Evolutionary conservation across 345 rosid species (phyloP), one percentile per base, ranked within the genome.

Genomic region (Toxicodendron radicans): DNA sequence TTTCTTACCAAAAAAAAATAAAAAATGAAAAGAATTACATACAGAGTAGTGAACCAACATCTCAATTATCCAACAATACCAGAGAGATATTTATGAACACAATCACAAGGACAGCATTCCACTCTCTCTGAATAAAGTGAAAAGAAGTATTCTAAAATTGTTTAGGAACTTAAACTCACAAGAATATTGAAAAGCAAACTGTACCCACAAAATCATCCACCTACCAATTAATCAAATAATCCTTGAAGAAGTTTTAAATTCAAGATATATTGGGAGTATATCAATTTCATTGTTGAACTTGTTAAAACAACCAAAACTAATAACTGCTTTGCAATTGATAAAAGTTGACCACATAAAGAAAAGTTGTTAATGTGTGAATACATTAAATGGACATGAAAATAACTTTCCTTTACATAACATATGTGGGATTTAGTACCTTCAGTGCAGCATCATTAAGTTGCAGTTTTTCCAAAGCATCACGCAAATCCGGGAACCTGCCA

Each of bases 371-470:
- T 23, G 2, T 23, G 2, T 11, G 33, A 11, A 64, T 64, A 10
- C 48, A 7, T 56, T 71, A 48, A 16, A 45, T 23, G 23, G n/a
- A 23, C 20, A 68, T n/a, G 21, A 54, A 69, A 67, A 53, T 18
- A 68, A 21, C 30, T 10, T 32, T 21, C 21, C 73, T 8, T 38
- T 14, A 58, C 23, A 7, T 38, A 23, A 14, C 65, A 70, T 45
- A 48, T 14, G 24, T 41, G 65, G 65, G 41, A 70, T 30, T 57
- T 58, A 68, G 8, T 85, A 92, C 97, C 97, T 95, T 95, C 77
- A 95, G 74, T 13, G 99, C 97, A 75, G 99, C 97, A 81, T 95
- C 99, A 83, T 95, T 95, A 58, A 95, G 97, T 79, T 95, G 99
- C 75, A 95, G 84, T 83, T 95, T 95, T 73, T 92, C 97, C 90